Evolutionary conservation across 768 basidiomycete genomes (phyloP).

Genomic region (Suillus spraguei): DNA sequence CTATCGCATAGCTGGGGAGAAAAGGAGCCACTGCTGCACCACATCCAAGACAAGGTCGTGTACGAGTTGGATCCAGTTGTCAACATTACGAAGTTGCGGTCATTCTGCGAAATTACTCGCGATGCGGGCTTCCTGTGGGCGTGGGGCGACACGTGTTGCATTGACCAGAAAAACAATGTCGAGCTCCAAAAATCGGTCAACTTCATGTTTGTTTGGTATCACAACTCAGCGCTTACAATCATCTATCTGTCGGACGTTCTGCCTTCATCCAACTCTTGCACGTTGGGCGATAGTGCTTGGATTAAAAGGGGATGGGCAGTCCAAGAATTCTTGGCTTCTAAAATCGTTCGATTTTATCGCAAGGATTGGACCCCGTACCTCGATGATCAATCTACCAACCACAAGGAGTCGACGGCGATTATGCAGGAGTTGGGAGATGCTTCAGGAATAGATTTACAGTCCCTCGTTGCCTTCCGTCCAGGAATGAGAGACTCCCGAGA

Average conservation of each 20-base stretch:
- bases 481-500: not conserved
- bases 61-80: constrained; percentile 18
- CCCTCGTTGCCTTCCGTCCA: not conserved
- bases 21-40: constrained; percentile 20
- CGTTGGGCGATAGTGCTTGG: constrained; percentile 16
- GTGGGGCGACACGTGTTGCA: constrained; percentile 33
- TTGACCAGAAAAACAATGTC: constrained; percentile 23
- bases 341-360: constrained; percentile 29
- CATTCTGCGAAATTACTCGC: constrained; percentile 29
- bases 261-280: not conserved
- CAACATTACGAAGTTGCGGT: constrained; percentile 23
- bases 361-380: constrained; percentile 21
- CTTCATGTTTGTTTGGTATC: constrained; percentile 32
- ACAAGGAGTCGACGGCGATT: not conserved
- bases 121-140: constrained; percentile 33
- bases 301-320: constrained; percentile 30
- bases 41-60: constrained; percentile 20
- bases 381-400: not conserved
- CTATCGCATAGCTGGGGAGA: constrained; percentile 30
- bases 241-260: constrained; percentile 28
- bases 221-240: constrained; percentile 25
- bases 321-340: constrained; percentile 30
- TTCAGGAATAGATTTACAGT: not conserved
- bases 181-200: constrained; percentile 32
- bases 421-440: not conserved